These are phyloP conservation scores for Coccinonectria pachysandricola DNA, from an alignment of 2,329 filamentous ascomycete species.

Conservation along the genomic window DNA sequence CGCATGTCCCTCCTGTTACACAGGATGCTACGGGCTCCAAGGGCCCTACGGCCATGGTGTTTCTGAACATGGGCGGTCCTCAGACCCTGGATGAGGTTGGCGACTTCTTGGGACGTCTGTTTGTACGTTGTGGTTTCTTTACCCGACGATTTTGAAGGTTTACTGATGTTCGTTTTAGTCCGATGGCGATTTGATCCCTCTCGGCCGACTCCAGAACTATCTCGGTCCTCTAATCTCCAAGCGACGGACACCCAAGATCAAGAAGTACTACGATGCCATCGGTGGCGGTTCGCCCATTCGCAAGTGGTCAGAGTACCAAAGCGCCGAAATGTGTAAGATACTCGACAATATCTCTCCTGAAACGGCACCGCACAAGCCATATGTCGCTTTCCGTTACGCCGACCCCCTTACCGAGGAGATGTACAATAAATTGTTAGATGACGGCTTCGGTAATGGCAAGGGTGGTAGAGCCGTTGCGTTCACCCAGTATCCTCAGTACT, in stretches of 20 bases:
- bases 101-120: conserved; percentile 81
- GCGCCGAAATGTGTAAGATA: conserved; percentile 91
- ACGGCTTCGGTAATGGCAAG: conserved; percentile 82
- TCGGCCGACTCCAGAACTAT: conserved; percentile 83
- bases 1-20: conserved; percentile 60
- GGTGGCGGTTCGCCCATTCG: conserved; percentile 96
- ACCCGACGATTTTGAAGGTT: conserved; percentile 2
- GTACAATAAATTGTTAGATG: conserved; percentile 71
- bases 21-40: conserved; percentile 60
- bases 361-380: conserved; percentile 92
- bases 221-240: conserved; percentile 78
- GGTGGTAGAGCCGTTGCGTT: conserved; percentile 95
- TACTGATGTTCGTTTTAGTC: conserved; percentile 43
- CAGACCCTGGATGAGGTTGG: conserved; percentile 81
- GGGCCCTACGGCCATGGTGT: conserved; percentile 94
- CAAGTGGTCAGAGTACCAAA: conserved; percentile 96
- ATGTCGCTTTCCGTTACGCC: conserved; percentile 94
- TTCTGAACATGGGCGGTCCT: conserved; percentile 97
- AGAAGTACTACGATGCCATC: conserved; percentile 90
- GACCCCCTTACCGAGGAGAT: conserved; percentile 89
- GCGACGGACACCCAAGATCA: conserved; percentile 87
- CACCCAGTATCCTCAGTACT: conserved; percentile 97
- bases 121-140: conserved; percentile 49
- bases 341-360: conserved; percentile 84
- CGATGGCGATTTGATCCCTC: conserved; percentile 89